Percentiles rank a stretch among this genome's conserved stretches.
These are phyloP conservation scores for Sisymbrium irio DNA, from an alignment of 345 rosid species.

Conservation along the genomic window DNA sequence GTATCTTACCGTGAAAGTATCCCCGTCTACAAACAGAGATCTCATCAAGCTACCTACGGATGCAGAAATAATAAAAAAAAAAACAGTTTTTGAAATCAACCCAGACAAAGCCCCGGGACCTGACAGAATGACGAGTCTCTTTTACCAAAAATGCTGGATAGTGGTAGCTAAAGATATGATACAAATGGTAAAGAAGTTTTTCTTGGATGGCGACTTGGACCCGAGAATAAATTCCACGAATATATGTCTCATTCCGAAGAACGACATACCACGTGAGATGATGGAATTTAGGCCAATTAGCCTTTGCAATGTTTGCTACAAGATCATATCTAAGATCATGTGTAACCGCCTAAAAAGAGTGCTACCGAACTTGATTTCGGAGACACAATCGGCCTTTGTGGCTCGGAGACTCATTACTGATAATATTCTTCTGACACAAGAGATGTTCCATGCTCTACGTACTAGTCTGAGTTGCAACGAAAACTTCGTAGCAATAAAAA, in stretches of 20 bases:
- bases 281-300: background rate
- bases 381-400: background rate
- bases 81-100: background rate
- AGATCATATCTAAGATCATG: background rate
- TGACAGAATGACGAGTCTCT: background rate
- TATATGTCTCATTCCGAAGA: background rate
- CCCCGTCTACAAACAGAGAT: background rate
- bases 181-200: background rate
- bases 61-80: background rate
- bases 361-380: background rate
- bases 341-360: background rate
- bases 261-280: background rate
- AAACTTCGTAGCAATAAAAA: background rate
- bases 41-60: background rate
- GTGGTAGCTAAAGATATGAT: background rate
- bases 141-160: background rate
- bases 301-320: background rate
- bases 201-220: background rate
- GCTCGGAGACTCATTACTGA: background rate
- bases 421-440: background rate
- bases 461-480: background rate
- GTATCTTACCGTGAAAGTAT: background rate
- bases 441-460: background rate
- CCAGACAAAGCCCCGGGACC: background rate
- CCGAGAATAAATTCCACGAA: background rate